phyloP scores from a whole-genome alignment of 148 eudicot species.

The Rhododendron vialii region DNA sequence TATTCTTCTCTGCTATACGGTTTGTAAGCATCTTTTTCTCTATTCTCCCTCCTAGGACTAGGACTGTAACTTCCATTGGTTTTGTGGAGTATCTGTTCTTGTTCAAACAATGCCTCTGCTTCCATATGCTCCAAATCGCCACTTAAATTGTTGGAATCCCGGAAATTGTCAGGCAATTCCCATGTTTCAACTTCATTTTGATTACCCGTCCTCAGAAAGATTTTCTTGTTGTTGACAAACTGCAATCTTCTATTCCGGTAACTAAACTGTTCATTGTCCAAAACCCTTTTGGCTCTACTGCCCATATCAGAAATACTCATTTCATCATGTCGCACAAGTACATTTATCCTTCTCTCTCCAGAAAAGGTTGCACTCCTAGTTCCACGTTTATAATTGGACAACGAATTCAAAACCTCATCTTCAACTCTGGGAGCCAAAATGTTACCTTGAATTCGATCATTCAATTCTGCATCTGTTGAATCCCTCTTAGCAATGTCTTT shows the following conservation, averaged over 20 bases:
- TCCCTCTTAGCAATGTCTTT: conserved; percentile 41
- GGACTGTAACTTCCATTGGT: conserved; percentile 26
- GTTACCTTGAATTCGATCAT: conserved; percentile 19
- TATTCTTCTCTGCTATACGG: conserved; percentile 24
- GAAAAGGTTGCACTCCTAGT: conserved; percentile 10
- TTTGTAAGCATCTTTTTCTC: conserved; percentile 23
- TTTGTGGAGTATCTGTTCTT: conserved; percentile 23
- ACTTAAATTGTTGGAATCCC: conserved; percentile 30
- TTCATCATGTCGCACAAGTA: conserved; percentile 17
- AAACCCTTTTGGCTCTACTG: conserved; percentile 18
- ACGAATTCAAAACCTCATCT: conserved; percentile 18
- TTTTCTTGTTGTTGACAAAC: conserved; percentile 24
- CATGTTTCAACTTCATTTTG: conserved; percentile 30
- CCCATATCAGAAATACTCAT: conserved; percentile 23
- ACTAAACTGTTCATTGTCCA: conserved; percentile 25
- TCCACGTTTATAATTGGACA: conserved; percentile 9
- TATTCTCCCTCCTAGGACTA: conserved; percentile 18
- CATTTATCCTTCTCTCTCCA: conserved; percentile 20
- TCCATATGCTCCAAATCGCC: conserved; percentile 25
- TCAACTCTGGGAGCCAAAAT: conserved; percentile 25
- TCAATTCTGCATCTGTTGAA: conserved; percentile 18
- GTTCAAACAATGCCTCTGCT: conserved; percentile 22
- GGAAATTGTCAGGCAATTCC: conserved; percentile 26
- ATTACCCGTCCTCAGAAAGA: conserved; percentile 27
- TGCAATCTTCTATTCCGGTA: conserved; percentile 21